Conservation (phyloP, 1,139 yeast species). For the Scheffersomyces lignicola region DNA sequence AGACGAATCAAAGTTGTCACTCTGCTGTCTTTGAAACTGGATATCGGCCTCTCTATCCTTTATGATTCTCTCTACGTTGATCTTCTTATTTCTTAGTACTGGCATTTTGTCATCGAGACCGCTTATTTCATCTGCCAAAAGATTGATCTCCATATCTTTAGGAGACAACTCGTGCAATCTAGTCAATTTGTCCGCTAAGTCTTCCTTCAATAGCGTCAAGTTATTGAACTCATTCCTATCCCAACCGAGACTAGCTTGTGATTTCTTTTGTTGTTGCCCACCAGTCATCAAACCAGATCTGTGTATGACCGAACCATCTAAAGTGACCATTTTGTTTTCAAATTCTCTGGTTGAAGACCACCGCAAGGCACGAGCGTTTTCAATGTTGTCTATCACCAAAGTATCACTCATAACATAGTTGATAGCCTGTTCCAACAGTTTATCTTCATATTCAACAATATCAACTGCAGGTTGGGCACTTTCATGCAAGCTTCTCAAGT, state of each 20-base stretch:
- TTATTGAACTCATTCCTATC: constrained; percentile 68
- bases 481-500: constrained; percentile 56
- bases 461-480: constrained; percentile 69
- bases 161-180: constrained; percentile 51
- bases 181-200: constrained; percentile 52
- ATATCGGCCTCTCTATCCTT: constrained; percentile 59
- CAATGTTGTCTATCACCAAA: constrained; percentile 72
- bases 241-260: constrained; percentile 52
- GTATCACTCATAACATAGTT: constrained; percentile 81
- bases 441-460: constrained; percentile 67
- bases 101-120: constrained; percentile 57
- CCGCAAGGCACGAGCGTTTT: constrained; percentile 67
- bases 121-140: constrained; percentile 53
- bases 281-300: constrained; percentile 93
- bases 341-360: constrained; percentile 56
- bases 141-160: constrained; percentile 58
- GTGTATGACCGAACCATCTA: constrained; percentile 84
- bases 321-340: constrained; percentile 70
- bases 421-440: constrained; percentile 69
- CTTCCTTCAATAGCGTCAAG: constrained; percentile 61
- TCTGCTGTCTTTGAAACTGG: constrained; percentile 41
- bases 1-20: constrained; percentile 17
- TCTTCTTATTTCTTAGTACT: constrained; percentile 49
- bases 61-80: constrained; percentile 51
- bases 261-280: constrained; percentile 53